A percentile compares a stretch with the other conserved stretches of the same genome.
These are phyloP conservation scores for Aurantiochytrium sp. DNA, from an alignment of 108 stramenopile genomes.

Conservation along the genomic window DNA sequence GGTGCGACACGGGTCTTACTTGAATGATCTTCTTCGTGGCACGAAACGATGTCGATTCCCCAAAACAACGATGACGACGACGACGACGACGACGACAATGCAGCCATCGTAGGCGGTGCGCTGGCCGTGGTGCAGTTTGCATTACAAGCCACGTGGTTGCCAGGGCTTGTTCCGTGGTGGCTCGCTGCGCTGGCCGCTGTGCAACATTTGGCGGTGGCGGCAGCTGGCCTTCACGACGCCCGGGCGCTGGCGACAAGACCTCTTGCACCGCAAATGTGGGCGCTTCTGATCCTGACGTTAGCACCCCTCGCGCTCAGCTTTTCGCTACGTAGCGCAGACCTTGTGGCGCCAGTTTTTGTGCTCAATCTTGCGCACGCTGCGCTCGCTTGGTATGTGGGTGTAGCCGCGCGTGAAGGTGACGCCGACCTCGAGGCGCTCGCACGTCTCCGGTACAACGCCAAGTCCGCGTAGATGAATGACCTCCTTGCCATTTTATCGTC, in stretches of 20 bases:
- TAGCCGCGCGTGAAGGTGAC: neutral
- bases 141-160: neutral
- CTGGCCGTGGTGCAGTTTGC: neutral
- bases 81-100: neutral
- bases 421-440: neutral
- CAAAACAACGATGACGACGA: neutral
- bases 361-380: neutral
- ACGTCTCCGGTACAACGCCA: neutral
- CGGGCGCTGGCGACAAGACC: neutral
- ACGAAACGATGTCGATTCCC: neutral
- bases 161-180: neutral
- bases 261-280: neutral
- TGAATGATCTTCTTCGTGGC: neutral
- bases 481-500: neutral
- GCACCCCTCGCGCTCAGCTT: neutral
- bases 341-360: neutral
- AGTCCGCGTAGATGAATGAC: neutral
- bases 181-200: neutral
- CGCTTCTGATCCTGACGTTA: neutral
- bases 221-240: neutral
- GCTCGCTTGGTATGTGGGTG: neutral
- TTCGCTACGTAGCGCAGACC: neutral
- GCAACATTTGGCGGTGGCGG: neutral
- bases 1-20: too few relatives aligned
- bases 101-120: neutral